Evolutionary conservation across 2,329 filamentous ascomycete genomes (phyloP), one percentile per base, ranked within the genome.

Genomic region (Escovopsis sp.): DNA sequence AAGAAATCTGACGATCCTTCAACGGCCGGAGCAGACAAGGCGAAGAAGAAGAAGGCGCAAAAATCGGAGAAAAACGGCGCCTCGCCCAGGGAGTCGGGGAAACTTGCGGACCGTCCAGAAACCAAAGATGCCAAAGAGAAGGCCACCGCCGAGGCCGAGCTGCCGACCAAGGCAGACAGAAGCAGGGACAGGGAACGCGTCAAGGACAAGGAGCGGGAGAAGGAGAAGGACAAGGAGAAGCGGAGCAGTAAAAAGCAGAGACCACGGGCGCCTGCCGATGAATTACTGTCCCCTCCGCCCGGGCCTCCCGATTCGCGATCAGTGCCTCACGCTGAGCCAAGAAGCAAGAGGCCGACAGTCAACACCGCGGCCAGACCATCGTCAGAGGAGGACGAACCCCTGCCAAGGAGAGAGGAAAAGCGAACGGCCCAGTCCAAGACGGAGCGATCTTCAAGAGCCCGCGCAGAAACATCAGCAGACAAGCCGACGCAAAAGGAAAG

Each of bases 321-420:
- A 38, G 66, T 69, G 7, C 69, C 72, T 26, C 67, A 70, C 4
- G 63, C 74, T 12, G 75, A 79, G 40, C 63, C 70, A 11, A 77
- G 77, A 62, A 93, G 82, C 57, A 84, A 93, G 48, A 81, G 86
- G 12, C 66, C 82, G 26, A 85, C 81, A 55, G 75, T 87, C 48
- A 83, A 77, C 51, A 82, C 85, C 45, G 80, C 82, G 45, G 70
- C 70, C 33, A 68, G 74, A 11, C 77, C 82, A 28, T 91, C 86
- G 85, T 81, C 79, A 15, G 71, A 77, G 12, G 70, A 77, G 19
- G 28, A 32, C 66, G 72, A 6, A 56, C 63, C 30, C 48, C 73
- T 3, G 28, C 57, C 65, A 15, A 56, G 51, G 34, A 60, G 59
- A 41, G 60, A 63, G 43, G 56, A 57, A 41, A 76, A 75, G 51